Evolutionary conservation across 192 early-diverging fungal species (phyloP).

Genomic region (Neocallimastix lanati): DNA sequence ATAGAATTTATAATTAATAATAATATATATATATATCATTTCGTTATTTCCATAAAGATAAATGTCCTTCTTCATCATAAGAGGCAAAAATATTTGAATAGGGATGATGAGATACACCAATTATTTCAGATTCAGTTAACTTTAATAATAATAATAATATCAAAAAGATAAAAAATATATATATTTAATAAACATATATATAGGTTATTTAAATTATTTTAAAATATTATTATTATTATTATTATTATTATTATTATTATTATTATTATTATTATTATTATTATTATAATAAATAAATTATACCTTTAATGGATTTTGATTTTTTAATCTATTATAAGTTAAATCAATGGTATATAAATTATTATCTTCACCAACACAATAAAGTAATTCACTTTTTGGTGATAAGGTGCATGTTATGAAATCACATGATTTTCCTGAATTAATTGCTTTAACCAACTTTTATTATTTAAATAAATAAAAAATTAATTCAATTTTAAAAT

Average conservation of each 20-base stretch:
- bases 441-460: slow-evolving; percentile 17
- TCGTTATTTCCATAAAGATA: slow-evolving; percentile 38
- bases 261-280: not conserved
- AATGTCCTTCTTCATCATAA: slow-evolving; percentile 44
- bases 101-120: slow-evolving; percentile 67
- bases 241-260: no score
- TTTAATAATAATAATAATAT: slow-evolving; percentile 6
- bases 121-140: slow-evolving; percentile 47
- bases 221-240: no score
- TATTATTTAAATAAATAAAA: slow-evolving; percentile 12
- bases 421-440: slow-evolving; percentile 8
- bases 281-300: not conserved
- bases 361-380: slow-evolving; percentile 54
- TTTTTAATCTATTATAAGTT: not conserved
- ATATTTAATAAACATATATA: no score
- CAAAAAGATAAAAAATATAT: not conserved
- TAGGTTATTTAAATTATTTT: no score
- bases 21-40: no score
- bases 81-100: slow-evolving; percentile 58
- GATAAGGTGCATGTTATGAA: slow-evolving; percentile 42
- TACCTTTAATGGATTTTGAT: not conserved
- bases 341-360: slow-evolving; percentile 35
- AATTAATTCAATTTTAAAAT: slow-evolving; percentile 11
- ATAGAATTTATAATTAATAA: no score
- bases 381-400: slow-evolving; percentile 64